These are phyloP conservation scores for Vigna angularis DNA, from an alignment of 306 rosid genomes.

Conservation along the genomic window DNA sequence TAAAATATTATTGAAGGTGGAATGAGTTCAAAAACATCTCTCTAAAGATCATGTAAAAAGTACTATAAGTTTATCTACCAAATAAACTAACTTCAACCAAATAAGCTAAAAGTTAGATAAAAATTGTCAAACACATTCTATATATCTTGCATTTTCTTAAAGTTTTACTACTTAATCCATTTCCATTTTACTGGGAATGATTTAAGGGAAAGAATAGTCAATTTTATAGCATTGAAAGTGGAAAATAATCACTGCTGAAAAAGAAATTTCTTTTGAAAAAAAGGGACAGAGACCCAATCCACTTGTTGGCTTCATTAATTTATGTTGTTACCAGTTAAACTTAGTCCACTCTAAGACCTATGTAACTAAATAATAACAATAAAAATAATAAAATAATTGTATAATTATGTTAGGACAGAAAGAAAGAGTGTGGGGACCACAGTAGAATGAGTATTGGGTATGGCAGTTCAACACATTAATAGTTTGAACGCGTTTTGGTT, in stretches of 20 bases:
- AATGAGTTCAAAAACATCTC: neutral
- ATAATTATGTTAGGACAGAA: neutral
- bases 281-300: neutral
- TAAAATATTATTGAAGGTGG: neutral
- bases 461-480: constrained; percentile 14
- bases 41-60: neutral
- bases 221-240: neutral
- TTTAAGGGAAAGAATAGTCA: neutral
- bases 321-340: neutral
- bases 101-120: neutral
- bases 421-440: constrained; percentile 40
- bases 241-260: neutral
- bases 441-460: neutral
- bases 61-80: neutral
- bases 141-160: neutral
- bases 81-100: neutral
- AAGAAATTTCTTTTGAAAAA: neutral
- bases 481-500: constrained; percentile 47
- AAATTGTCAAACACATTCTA: neutral
- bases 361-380: neutral
- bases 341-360: neutral
- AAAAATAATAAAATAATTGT: neutral
- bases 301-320: neutral
- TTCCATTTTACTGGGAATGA: neutral
- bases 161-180: neutral